phyloP scores from a whole-genome alignment of 176 grass and related monocot species.

The Areca catechu region DNA sequence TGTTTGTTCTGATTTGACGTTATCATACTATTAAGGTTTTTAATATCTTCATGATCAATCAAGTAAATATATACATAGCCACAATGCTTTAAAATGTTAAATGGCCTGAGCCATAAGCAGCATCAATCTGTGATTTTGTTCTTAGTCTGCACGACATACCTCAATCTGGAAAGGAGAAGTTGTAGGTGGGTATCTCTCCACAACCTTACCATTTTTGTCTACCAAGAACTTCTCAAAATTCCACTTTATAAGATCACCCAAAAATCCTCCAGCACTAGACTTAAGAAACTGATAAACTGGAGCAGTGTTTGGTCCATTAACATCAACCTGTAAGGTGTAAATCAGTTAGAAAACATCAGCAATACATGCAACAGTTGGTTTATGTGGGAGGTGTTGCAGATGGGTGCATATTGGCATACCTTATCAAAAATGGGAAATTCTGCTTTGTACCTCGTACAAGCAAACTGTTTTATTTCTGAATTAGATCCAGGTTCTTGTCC shows the following conservation, averaged over 20 bases:
- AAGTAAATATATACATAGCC: background rate
- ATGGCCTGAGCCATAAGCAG: background rate
- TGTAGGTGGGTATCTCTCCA: conserved; percentile 93
- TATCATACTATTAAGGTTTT: no score
- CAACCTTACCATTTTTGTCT: conserved; percentile 86
- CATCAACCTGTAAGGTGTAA: conserved; percentile 64
- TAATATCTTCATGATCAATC: background rate
- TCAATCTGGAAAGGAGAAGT: conserved; percentile 98
- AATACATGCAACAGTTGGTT: conserved; percentile 8
- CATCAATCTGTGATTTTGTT: background rate
- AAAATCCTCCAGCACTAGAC: conserved; percentile 92
- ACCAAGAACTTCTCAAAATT: conserved; percentile 98
- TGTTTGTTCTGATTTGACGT: no score
- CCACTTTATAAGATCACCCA: conserved; percentile 95
- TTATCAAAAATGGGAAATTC: conserved; percentile 99
- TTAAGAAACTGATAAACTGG: conserved; percentile 91
- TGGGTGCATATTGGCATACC: conserved; percentile 31
- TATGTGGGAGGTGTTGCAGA: background rate
- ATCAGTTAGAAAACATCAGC: background rate
- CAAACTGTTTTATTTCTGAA: conserved; percentile 91
- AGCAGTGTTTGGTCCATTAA: conserved; percentile 90
- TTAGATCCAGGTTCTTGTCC: conserved; percentile 96
- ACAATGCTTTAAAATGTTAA: background rate
- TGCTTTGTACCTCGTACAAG: conserved; percentile 98
- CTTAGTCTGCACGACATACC: conserved; percentile 26